Evolutionary conservation across 768 basidiomycete genomes (phyloP).

Genomic region (Phlegmacium glaucopus): DNA sequence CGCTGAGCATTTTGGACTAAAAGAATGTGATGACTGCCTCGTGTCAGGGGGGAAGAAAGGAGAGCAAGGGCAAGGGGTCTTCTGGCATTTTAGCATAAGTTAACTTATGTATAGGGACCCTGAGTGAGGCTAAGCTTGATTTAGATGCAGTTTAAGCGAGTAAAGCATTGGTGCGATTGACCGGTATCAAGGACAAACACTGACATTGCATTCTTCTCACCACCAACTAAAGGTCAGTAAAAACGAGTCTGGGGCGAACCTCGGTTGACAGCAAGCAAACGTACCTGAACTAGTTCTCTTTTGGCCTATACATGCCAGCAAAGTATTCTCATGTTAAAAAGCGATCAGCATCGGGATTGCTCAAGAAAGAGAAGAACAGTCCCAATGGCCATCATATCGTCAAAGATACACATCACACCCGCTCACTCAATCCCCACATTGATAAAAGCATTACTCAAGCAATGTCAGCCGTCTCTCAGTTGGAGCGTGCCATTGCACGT

Average conservation of each 20-base stretch:
- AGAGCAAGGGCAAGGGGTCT: too few relatives aligned
- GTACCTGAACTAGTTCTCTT: not conserved
- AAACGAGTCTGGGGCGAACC: too few relatives aligned
- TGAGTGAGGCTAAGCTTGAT: not conserved
- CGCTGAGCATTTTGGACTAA: conserved; percentile 11
- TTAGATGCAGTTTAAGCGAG: too few relatives aligned
- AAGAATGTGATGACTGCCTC: conserved; percentile 3
- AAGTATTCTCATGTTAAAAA: conserved; percentile 80
- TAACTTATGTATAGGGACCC: too few relatives aligned
- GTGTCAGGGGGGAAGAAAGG: too few relatives aligned
- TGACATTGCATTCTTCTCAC: too few relatives aligned
- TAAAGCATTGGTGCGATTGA: too few relatives aligned
- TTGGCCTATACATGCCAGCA: conserved; percentile 61
- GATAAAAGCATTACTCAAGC: conserved; percentile 56
- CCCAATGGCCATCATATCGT: conserved; percentile 27
- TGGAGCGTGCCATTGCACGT: conserved; percentile 67
- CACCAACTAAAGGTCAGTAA: too few relatives aligned
- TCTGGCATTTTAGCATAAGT: too few relatives aligned
- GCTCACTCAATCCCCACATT: conserved; percentile 38
- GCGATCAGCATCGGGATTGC: conserved; percentile 43
- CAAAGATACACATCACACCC: conserved; percentile 28
- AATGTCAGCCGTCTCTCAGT: conserved; percentile 57
- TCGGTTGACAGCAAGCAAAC: too few relatives aligned
- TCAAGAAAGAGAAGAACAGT: conserved; percentile 40
- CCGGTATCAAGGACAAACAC: too few relatives aligned